Evolutionary conservation across 306 rosid species (phyloP), one percentile per base, ranked within the genome.

Genomic region (Cicer judaicum): DNA sequence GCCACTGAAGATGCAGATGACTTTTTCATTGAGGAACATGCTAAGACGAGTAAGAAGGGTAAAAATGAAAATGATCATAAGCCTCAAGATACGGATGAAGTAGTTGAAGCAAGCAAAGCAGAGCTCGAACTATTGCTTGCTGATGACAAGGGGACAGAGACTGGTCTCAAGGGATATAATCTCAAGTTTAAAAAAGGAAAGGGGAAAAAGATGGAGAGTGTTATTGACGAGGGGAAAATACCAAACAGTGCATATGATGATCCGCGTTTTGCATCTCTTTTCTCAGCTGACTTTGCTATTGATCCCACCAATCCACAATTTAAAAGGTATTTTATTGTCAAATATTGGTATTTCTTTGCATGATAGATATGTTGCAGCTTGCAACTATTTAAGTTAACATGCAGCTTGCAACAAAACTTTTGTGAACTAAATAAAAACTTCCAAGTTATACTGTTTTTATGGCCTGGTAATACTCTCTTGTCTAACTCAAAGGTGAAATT

Each of bases 91-190:
- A 54, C 5, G 72, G 83, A 84, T 64, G 80, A 50, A 68, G 85
- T 61, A 68, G 88, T 81, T 38, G 78, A 88, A 84, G 94, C 84
- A 50, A 90, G 88, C 85, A 82, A 71, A 84, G 88, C 86, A 54
- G 99, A 92, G 87, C 97, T 94, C n/a, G 97, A 92, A 81, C 78
- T 94, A 78, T 86, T 94, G 65, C 92, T 94, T 82, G 92, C 97
- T 53, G 97, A 94, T 84, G 97, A 90, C 68, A 81, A 81, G 39
- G 89, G 86, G 43, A 75, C 79, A 60, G 89, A 86, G 14, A 73
- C 78, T 46, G 84, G 89, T 72, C 73, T 77, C 42, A 94, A 77
- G 87, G 97, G 97, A 47, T 92, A 86, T 80, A 90, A 86, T 83
- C 73, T 87, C 78, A 94, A 91, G 79, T 85, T 68, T 56, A 87